Conservation (phyloP, 768 basidiomycete genomes). For the Guyanaporus albipodus region DNA sequence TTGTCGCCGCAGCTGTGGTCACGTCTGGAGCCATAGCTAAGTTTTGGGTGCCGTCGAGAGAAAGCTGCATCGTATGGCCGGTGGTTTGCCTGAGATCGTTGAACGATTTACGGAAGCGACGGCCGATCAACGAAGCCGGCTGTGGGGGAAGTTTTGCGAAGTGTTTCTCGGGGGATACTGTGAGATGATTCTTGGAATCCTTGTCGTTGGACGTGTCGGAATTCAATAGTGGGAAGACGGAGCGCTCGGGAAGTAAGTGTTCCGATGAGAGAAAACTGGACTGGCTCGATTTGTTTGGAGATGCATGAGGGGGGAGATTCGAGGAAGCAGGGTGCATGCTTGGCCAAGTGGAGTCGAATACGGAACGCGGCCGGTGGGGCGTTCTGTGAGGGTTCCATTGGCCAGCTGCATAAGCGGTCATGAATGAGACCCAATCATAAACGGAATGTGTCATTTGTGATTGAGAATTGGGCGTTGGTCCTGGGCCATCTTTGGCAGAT, state of each 20-base stretch:
- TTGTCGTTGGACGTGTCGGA: constrained; percentile 16
- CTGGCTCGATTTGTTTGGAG: constrained; percentile 9
- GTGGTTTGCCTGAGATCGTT: constrained; percentile 38
- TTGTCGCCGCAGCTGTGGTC: constrained; percentile 70
- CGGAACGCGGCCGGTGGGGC: constrained; percentile 51
- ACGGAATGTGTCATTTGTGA: constrained; percentile 26
- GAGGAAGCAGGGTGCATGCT: constrained; percentile 7
- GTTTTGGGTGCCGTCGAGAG: constrained; percentile 27
- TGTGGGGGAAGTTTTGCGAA: constrained; percentile 25
- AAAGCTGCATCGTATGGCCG: constrained; percentile 25
- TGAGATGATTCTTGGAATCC: constrained; percentile 15
- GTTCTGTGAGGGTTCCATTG: constrained; percentile 76
- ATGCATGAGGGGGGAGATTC: constrained; percentile 3
- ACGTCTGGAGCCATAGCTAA: constrained; percentile 45
- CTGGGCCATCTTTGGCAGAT: constrained; percentile 11
- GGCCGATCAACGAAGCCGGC: constrained; percentile 28
- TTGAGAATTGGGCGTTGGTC: constrained; percentile 11
- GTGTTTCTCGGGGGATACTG: constrained; percentile 26
- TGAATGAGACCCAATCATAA: constrained; percentile 73
- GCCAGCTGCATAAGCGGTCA: constrained; percentile 70
- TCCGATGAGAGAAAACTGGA: constrained; percentile 10
- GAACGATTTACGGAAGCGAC: constrained; percentile 45
- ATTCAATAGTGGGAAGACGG: constrained; percentile 7
- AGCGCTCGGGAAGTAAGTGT: constrained; percentile 3
- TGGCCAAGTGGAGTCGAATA: constrained; percentile 21